A percentile compares a stretch with the other conserved stretches of the same genome.
Evolutionary conservation across 768 basidiomycete genomes (phyloP).

Genomic region (Lyophyllum decastes): DNA sequence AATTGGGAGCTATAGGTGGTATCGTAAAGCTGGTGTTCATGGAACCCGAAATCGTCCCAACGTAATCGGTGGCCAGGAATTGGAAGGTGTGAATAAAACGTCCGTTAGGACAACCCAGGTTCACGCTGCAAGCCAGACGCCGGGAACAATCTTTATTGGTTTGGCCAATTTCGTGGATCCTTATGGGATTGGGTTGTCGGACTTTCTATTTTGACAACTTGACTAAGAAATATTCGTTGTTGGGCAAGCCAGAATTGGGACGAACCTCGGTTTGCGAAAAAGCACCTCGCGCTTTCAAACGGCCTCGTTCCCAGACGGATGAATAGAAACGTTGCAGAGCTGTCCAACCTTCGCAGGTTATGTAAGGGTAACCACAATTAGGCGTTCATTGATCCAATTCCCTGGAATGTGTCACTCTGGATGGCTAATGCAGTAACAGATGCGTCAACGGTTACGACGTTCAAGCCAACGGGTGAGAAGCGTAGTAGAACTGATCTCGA

Average conservation of each 20-base stretch:
- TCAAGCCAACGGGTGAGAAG: slow-evolving; percentile 8
- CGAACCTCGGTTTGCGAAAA: slow-evolving; percentile 16
- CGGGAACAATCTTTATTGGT: slow-evolving; percentile 10
- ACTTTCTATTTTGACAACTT: slow-evolving; percentile 37
- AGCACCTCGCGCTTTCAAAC: not conserved
- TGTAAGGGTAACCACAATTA: slow-evolving; percentile 18
- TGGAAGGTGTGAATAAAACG: slow-evolving; percentile 3
- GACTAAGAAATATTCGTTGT: slow-evolving; percentile 19
- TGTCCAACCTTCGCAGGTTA: slow-evolving; percentile 15
- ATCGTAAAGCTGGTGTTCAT: slow-evolving; percentile 11
- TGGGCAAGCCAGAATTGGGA: slow-evolving; percentile 7
- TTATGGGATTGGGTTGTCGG: slow-evolving; percentile 39
- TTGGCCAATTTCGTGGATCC: slow-evolving; percentile 34
- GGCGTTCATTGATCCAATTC: slow-evolving; percentile 9
- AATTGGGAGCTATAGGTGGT: slow-evolving; percentile 3
- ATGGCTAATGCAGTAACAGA: slow-evolving; percentile 18
- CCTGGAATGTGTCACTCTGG: slow-evolving; percentile 17
- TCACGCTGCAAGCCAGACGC: slow-evolving; percentile 9
- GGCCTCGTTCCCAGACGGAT: slow-evolving; percentile 2
- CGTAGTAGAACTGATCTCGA: slow-evolving; percentile 2
- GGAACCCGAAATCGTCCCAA: slow-evolving; percentile 2
- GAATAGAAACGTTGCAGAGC: slow-evolving; percentile 15
- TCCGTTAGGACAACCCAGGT: slow-evolving; percentile 6
- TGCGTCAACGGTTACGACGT: slow-evolving; percentile 12
- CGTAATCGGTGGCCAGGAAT: slow-evolving; percentile 1